Conservation (phyloP, 2,329 filamentous ascomycete species). For the Conoideocrella luteorostrata region DNA sequence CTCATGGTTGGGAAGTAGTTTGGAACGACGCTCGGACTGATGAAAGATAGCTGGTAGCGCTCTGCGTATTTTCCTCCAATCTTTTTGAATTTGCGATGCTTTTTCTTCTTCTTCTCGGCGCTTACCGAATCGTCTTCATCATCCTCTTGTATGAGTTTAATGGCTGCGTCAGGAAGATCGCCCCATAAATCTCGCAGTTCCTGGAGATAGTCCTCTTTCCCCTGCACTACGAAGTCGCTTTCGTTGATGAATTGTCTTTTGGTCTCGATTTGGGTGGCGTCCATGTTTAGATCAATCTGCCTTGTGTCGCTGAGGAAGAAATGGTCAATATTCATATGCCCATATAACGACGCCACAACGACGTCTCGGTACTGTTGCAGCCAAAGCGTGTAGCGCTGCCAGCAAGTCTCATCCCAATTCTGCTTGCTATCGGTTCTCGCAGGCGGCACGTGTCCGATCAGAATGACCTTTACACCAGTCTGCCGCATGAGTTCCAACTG, state of each 20-base stretch:
- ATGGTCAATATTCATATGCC: conserved; percentile 98
- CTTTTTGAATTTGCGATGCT: conserved; percentile 47
- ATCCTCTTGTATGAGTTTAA: conserved; percentile 14
- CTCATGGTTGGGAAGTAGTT: conserved; percentile 86
- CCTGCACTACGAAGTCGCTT: conserved; percentile 50
- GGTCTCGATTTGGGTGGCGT: conserved; percentile 18
- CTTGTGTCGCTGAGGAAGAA: conserved; percentile 86
- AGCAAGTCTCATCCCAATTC: conserved; percentile 94
- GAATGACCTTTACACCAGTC: conserved; percentile 85
- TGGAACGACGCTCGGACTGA: conserved; percentile 83
- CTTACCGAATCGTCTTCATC: conserved; percentile 13
- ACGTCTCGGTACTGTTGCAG: conserved; percentile 86
- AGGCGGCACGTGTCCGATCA: conserved; percentile 91
- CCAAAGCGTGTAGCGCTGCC: conserved; percentile 96
- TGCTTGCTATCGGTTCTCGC: conserved; percentile 78
- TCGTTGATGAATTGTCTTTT: conserved; percentile 30
- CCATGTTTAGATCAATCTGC: conserved; percentile 57
- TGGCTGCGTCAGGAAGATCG: conserved; percentile 54
- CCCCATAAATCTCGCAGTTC: conserved; percentile 76
- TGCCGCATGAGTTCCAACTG: conserved; percentile 79
- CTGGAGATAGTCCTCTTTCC: conserved; percentile 64
- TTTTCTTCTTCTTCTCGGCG: conserved; percentile 24
- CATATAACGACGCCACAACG: conserved; percentile 70
- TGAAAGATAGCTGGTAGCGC: conserved; percentile 72
- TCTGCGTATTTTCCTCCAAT: conserved; percentile 80